Conservation (phyloP, 2,329 filamentous ascomycete species). For the Didymellaceae sp. region DNA sequence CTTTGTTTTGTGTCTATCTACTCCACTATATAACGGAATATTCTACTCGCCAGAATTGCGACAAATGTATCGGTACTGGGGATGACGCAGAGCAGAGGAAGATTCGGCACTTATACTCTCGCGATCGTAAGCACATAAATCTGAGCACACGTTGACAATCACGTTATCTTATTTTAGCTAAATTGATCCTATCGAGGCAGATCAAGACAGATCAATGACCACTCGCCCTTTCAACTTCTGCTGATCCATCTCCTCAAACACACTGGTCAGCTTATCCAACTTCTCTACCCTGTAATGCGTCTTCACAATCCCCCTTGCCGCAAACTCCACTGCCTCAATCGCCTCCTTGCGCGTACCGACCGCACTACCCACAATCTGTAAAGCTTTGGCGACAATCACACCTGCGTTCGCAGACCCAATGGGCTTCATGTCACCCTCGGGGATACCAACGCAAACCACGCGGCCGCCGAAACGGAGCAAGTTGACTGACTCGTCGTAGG, state of each 20-base stretch:
- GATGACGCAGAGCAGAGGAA: too few species aligned
- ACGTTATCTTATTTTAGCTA: too few species aligned
- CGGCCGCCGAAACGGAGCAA: conserved; percentile 55
- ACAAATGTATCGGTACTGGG: too few species aligned
- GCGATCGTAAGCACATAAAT: too few species aligned
- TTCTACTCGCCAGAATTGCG: too few species aligned
- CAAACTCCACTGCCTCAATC: conserved; percentile 58
- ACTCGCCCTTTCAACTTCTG: conserved; percentile 56
- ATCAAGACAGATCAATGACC: conserved; percentile 55
- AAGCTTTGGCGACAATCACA: conserved; percentile 51
- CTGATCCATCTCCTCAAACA: conserved; percentile 57
- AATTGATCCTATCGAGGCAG: too few species aligned
- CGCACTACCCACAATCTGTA: conserved; percentile 54
- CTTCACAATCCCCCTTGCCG: conserved; percentile 52
- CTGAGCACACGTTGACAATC: too few species aligned
- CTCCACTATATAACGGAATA: too few species aligned
- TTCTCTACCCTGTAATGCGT: conserved; percentile 55
- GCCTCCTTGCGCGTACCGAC: conserved; percentile 57
- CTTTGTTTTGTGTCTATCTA: too few species aligned
- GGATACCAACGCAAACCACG: conserved; percentile 56
- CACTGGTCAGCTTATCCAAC: conserved; percentile 55
- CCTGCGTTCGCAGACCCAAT: conserved; percentile 52
- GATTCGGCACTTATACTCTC: too few species aligned
- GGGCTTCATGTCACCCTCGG: conserved; percentile 55
- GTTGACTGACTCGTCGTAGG: conserved; percentile 52